Percentiles rank a stretch among this genome's conserved stretches.
Conservation (phyloP, 2,329 filamentous ascomycete species). For the Aspergillus intermedius region DNA sequence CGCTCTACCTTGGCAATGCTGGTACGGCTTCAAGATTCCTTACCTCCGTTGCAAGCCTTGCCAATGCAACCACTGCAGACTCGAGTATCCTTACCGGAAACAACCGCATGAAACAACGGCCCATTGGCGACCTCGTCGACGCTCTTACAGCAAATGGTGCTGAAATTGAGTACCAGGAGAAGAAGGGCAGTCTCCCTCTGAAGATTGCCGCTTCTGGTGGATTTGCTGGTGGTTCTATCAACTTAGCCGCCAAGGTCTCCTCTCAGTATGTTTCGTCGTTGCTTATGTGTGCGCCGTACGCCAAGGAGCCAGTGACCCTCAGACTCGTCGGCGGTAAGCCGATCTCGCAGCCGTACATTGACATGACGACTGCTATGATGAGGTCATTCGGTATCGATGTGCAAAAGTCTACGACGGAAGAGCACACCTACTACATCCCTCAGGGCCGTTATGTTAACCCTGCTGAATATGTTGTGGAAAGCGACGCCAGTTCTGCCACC, state of each 20-base stretch:
- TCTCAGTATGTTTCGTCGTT: slow-evolving; percentile 99
- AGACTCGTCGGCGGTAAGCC: slow-evolving; percentile 92
- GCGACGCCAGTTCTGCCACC: slow-evolving; percentile 94
- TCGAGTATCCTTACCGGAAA: slow-evolving; percentile 87
- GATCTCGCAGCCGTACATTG: slow-evolving; percentile 93
- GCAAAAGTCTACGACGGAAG: slow-evolving; percentile 65
- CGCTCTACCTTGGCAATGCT: slow-evolving; percentile 91
- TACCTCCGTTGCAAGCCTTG: slow-evolving; percentile 83
- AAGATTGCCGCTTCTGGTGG: slow-evolving; percentile 75
- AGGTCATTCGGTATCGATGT: slow-evolving; percentile 79
- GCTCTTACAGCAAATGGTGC: slow-evolving; percentile 82
- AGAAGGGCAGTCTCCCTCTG: slow-evolving; percentile 75
- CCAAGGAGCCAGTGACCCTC: slow-evolving; percentile 85
- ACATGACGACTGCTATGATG: slow-evolving; percentile 99
- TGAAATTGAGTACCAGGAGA: slow-evolving; percentile 77
- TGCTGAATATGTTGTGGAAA: slow-evolving; percentile 81
- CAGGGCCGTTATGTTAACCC: slow-evolving; percentile 78
- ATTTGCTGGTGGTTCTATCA: slow-evolving; percentile 78
- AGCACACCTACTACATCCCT: slow-evolving; percentile 91
- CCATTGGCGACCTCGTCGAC: slow-evolving; percentile 88
- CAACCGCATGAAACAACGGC: slow-evolving; percentile 89
- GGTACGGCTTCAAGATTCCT: slow-evolving; percentile 94
- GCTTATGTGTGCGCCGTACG: slow-evolving; percentile 93
- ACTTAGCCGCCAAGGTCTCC: slow-evolving; percentile 88
- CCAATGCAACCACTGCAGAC: slow-evolving; percentile 55